Percentiles rank a stretch among this genome's conserved stretches.
Evolutionary conservation across 1,139 yeast species (phyloP).

Genomic region (Blastobotrys capitulatus): DNA sequence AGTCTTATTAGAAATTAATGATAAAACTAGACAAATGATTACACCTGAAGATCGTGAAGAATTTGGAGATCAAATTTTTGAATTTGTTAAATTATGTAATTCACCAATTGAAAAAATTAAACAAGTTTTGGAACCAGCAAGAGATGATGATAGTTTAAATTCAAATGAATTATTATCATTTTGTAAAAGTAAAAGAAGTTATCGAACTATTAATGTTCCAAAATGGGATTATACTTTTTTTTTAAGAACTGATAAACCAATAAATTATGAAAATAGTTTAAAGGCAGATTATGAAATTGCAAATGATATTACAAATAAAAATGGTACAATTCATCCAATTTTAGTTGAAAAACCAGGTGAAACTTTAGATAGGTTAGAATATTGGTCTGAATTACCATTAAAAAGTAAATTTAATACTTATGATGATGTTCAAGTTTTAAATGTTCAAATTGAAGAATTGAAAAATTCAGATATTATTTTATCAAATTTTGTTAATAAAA

Average conservation of each 20-base stretch:
- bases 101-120: background rate
- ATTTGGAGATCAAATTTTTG: background rate
- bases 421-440: constrained; percentile 50
- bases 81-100: background rate
- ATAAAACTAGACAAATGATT: background rate
- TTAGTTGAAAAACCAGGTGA: constrained; percentile 42
- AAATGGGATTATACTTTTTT: background rate
- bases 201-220: background rate
- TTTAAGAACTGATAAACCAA: background rate
- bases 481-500: background rate
- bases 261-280: background rate
- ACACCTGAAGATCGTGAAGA: background rate
- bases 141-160: background rate
- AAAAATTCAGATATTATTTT: background rate
- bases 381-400: constrained; percentile 43
- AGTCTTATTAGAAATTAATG: background rate
- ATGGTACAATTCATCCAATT: constrained; percentile 50
- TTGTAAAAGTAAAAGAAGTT: background rate
- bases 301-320: background rate
- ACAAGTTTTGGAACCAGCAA: background rate
- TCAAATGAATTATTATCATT: background rate
- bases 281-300: background rate
- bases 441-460: background rate
- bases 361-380: constrained; percentile 49
- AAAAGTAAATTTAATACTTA: constrained; percentile 29